These are phyloP conservation scores for Leishmania gerbilli DNA, from an alignment of 208 protist species.

Conservation along the genomic window DNA sequence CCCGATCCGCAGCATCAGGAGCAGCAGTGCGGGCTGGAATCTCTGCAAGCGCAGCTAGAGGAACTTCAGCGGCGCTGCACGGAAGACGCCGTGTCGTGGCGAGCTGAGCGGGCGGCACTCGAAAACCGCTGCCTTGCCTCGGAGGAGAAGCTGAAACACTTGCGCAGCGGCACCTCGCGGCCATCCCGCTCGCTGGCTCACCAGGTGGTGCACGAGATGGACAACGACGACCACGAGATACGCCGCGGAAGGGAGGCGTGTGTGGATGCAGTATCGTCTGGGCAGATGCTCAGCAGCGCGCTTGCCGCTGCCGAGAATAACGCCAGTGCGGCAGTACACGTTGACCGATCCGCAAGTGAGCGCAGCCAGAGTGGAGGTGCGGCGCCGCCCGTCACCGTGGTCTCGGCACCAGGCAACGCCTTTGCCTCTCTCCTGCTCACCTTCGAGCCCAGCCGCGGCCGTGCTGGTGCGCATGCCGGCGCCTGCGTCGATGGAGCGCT, in stretches of 20 bases:
- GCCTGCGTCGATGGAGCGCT: slow-evolving; percentile 22
- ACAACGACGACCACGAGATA: slow-evolving; percentile 15
- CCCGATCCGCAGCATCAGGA: neutral
- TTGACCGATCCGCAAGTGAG: neutral
- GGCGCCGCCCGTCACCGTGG: neutral
- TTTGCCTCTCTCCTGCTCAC: slow-evolving; percentile 27
- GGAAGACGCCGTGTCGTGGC: slow-evolving; percentile 15
- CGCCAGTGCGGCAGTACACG: neutral
- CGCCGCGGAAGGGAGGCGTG: neutral
- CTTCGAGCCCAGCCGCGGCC: neutral
- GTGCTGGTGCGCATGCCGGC: neutral
- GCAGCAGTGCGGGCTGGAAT: neutral
- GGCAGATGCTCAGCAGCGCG: neutral
- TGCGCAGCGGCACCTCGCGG: neutral
- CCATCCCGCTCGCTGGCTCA: slow-evolving; percentile 11
- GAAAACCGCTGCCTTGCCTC: slow-evolving; percentile 6
- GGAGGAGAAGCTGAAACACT: slow-evolving; percentile 11
- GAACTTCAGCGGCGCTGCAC: slow-evolving; percentile 14
- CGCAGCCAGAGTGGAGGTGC: neutral
- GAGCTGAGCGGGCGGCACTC: slow-evolving; percentile 15
- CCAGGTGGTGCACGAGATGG: slow-evolving; percentile 23
- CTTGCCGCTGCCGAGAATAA: neutral
- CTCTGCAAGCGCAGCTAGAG: slow-evolving; percentile 10
- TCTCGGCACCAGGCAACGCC: neutral
- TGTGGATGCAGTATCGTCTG: neutral